Conservation (phyloP, 257 asterid species). For the Nicotiana tomentosiformis region DNA sequence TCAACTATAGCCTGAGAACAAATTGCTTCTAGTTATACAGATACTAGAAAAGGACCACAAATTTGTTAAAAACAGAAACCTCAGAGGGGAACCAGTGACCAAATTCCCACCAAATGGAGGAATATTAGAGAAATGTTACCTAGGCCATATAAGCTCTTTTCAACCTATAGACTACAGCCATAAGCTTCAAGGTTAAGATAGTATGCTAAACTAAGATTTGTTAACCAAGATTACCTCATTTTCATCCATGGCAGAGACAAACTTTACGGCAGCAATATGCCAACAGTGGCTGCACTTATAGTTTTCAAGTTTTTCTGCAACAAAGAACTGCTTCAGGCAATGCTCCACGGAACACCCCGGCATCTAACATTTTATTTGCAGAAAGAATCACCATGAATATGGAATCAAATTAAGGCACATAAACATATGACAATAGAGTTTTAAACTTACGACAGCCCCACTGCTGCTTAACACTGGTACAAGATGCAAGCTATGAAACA, state of each 20-base stretch:
- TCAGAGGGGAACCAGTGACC: not conserved
- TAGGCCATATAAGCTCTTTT: not conserved
- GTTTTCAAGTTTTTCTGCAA: constrained; percentile 62
- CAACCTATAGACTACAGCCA: not conserved
- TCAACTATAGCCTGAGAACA: constrained; percentile 56
- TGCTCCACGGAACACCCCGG: constrained; percentile 66
- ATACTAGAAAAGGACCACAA: not conserved
- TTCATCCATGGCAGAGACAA: constrained; percentile 33
- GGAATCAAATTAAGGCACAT: not conserved
- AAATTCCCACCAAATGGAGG: not conserved
- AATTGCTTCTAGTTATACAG: not conserved
- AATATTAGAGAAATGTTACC: not conserved
- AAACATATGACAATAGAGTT: not conserved
- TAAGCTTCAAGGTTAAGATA: not conserved
- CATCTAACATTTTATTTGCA: constrained; percentile 34
- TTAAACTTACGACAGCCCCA: constrained; percentile 55
- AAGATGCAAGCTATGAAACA: constrained; percentile 74
- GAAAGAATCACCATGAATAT: constrained; percentile 16
- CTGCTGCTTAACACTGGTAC: constrained; percentile 42
- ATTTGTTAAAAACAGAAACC: not conserved
- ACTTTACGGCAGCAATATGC: constrained; percentile 76
- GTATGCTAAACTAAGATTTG: not conserved
- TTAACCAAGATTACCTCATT: constrained; percentile 43
- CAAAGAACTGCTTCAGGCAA: constrained; percentile 64
- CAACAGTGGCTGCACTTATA: constrained; percentile 85